phyloP scores from a whole-genome alignment of 2,329 filamentous ascomycete species.

The Aspergillus quadricinctus region DNA sequence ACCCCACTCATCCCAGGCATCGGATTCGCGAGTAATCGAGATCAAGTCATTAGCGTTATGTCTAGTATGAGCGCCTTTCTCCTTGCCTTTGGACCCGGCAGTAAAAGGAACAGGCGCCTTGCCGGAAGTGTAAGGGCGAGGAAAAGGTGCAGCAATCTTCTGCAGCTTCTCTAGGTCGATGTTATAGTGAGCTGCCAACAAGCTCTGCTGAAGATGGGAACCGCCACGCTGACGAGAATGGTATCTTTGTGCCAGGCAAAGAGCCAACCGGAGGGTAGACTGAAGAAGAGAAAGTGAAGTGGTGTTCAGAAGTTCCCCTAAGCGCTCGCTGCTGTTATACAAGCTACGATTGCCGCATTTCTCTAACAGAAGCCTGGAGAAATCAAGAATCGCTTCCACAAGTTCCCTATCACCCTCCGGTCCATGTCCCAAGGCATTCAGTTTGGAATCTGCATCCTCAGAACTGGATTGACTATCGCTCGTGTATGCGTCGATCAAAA shows the following conservation, averaged over 20 bases:
- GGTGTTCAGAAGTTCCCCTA: slow-evolving; percentile 85
- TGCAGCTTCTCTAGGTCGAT: slow-evolving; percentile 73
- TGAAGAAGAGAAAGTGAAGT: slow-evolving; percentile 76
- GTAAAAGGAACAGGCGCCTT: slow-evolving; percentile 49
- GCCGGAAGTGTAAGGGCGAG: slow-evolving; percentile 59
- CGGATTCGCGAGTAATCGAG: slow-evolving; percentile 60
- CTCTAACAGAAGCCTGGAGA: slow-evolving; percentile 82
- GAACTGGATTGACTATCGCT: slow-evolving; percentile 54
- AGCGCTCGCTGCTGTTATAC: slow-evolving; percentile 85
- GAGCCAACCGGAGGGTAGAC: slow-evolving; percentile 71
- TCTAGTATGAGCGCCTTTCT: slow-evolving; percentile 53
- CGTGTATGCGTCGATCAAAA: slow-evolving; percentile 45
- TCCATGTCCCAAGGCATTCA: slow-evolving; percentile 60
- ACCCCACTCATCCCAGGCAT: slow-evolving; percentile 70
- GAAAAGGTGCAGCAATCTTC: slow-evolving; percentile 76
- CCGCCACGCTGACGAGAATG: slow-evolving; percentile 77
- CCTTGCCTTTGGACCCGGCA: slow-evolving; percentile 67
- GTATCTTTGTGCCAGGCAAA: slow-evolving; percentile 87
- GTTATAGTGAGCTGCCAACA: slow-evolving; percentile 79
- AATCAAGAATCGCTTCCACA: slow-evolving; percentile 73
- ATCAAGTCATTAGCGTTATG: slow-evolving; percentile 82
- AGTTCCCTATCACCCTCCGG: slow-evolving; percentile 75
- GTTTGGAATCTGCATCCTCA: slow-evolving; percentile 50
- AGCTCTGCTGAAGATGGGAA: slow-evolving; percentile 63
- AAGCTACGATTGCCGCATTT: slow-evolving; percentile 96